Evolutionary conservation across 2,329 filamentous ascomycete genomes (phyloP), one percentile per base, ranked within the genome.

Genomic region (Colletotrichum falcatum): DNA sequence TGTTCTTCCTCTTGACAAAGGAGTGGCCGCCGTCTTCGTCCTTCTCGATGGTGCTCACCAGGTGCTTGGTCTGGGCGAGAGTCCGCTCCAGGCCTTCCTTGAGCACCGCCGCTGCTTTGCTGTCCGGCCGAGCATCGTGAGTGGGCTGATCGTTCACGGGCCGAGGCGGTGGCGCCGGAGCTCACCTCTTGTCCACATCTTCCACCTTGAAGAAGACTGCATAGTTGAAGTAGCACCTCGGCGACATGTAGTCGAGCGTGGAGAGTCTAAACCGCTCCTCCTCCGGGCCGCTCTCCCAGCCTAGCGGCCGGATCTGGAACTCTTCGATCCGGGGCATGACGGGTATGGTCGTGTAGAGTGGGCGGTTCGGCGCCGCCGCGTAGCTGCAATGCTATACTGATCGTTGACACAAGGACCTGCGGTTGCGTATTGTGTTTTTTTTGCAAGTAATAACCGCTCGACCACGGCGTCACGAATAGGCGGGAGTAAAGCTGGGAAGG

Each of bases 41-140:
- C 8, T 18, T 33, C 16, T 55, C 53, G 6, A 37, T 55, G 4
- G 53, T 55, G 2, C 20, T 33, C n/a, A 20, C 37, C 30, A 37
- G 7, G 8, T 55, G 23, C 7, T 20, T 23, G 5, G 30, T 46
- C 18, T 61, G 44, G 56, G 37, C 46, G 16, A 59, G 56, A 6
- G 56, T 59, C 16, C 56, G 37, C 14, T 59, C 37, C 5, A 84
- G 76, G 11, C 80, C 81, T 16, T 74, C 66, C 33, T 78, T 80
- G 5, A 84, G 73, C 0, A 78, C 67, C 0, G 73, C 18, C 73
- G 74, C 74, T 0, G 73, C 75, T 26, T 66, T 74, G 23, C 62
- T 72, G 16, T 48, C n/a, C 26, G 7, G 23, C n/a, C 7, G 12
- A 23, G 7, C 6, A 20, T 62, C 26, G 26, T 33, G 20, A 23